A percentile compares a stretch with the other conserved stretches of the same genome.
Evolutionary conservation across 2,329 filamentous ascomycete genomes (phyloP).

Genomic region (Beauveria brongniartii): DNA sequence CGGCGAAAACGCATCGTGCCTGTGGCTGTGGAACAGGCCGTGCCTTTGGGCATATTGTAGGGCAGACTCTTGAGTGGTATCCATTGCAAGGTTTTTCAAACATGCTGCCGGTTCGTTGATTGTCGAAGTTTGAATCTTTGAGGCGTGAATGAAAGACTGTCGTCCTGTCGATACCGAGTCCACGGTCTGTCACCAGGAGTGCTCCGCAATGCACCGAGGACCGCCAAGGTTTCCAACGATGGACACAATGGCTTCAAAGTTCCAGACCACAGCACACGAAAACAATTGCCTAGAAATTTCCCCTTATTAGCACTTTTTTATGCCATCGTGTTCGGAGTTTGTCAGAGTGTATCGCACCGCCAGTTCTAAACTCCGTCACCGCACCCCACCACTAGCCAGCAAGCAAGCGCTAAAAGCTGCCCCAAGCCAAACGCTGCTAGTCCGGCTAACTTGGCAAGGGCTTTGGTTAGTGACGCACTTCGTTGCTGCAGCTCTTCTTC

Average conservation of each 20-base stretch:
- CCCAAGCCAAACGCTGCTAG: not conserved
- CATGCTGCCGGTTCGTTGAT: not conserved
- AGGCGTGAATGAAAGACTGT: not conserved
- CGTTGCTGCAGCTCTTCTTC: not conserved
- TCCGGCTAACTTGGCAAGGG: too few species aligned
- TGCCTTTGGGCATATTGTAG: slow-evolving; percentile 5
- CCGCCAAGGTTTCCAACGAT: not conserved
- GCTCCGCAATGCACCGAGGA: too few species aligned
- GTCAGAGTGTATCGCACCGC: not conserved
- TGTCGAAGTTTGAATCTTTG: not conserved
- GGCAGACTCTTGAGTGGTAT: not conserved
- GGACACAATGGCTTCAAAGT: not conserved
- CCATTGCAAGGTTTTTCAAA: not conserved
- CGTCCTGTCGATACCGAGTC: not conserved
- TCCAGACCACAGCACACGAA: not conserved
- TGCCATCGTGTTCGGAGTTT: not conserved
- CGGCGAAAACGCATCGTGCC: not conserved
- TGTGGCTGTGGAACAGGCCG: not conserved
- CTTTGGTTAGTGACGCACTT: not conserved
- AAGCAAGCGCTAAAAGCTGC: not conserved
- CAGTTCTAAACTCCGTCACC: not conserved
- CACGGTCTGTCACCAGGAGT: too few species aligned
- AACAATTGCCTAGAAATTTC: too few species aligned
- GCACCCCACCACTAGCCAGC: not conserved
- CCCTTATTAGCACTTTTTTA: too few species aligned